Percentiles rank a stretch among this genome's conserved stretches.
These are phyloP conservation scores for Dactylellina sp. DNA, from an alignment of 2,329 filamentous ascomycete species.

Conservation along the genomic window DNA sequence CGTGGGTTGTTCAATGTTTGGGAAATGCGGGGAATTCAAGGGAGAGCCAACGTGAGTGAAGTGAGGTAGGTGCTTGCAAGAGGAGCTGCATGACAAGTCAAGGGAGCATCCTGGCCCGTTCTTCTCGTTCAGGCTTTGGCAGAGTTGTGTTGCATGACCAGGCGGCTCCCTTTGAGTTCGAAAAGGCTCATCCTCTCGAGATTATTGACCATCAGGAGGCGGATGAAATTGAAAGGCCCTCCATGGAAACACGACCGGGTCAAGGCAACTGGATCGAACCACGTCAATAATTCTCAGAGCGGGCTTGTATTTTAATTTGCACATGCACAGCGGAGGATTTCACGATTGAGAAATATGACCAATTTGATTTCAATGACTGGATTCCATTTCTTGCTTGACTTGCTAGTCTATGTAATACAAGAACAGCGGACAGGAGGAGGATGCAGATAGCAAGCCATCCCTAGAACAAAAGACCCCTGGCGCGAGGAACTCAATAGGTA, in stretches of 20 bases:
- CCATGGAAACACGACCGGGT: conserved; percentile 14
- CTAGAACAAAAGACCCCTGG: conserved; percentile 57
- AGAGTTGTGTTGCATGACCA: conserved; percentile 52
- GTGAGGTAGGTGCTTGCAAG: conserved; percentile 10
- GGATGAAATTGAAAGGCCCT: conserved; percentile 36
- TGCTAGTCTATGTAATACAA: conserved; percentile 47
- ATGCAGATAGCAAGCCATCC: conserved; percentile 40
- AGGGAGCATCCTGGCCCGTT: conserved; percentile 35
- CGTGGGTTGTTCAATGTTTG: conserved; percentile 55
- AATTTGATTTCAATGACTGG: conserved; percentile 22
- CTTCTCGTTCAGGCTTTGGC: conserved; percentile 25
- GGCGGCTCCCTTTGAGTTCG: too few relatives aligned
- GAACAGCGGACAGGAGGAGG: conserved; percentile 56
- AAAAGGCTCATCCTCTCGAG: conserved; percentile 29
- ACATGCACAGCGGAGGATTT: too few relatives aligned
- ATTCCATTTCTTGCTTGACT: conserved; percentile 55
- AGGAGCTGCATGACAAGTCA: conserved; percentile 50
- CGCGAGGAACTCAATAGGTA: conserved; percentile 40
- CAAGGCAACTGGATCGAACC: conserved; percentile 35
- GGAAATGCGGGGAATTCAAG: conserved; percentile 57
- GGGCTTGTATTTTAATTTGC: conserved; percentile 16
- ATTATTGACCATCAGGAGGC: conserved; percentile 31
- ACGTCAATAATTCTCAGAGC: conserved; percentile 37
- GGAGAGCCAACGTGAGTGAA: conserved; percentile 4
- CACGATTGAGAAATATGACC: too few relatives aligned